A percentile compares a stretch with the other conserved stretches of the same genome.
Evolutionary conservation across 2,329 filamentous ascomycete species (phyloP).

Genomic region (Cercospora zeae-maydis): DNA sequence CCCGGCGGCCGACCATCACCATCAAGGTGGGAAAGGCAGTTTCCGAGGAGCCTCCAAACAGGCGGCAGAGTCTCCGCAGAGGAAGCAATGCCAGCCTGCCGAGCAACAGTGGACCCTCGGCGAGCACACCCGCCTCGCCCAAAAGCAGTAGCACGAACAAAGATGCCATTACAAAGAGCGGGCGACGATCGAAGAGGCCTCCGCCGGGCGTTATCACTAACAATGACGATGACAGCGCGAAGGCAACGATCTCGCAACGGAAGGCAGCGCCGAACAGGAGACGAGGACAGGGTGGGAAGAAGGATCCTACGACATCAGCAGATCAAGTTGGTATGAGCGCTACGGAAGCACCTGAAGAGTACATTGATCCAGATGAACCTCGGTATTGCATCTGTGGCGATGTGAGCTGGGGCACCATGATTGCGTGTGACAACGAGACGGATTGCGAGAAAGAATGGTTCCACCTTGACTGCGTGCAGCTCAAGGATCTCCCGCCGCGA

Average conservation of each 20-base stretch:
- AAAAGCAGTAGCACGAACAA: constrained; percentile 17
- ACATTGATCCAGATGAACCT: constrained; percentile 70
- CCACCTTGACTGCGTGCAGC: constrained; percentile 71
- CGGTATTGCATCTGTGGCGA: constrained; percentile 75
- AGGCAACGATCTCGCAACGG: constrained; percentile 67
- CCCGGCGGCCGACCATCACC: constrained; percentile 36
- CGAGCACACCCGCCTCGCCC: constrained; percentile 19
- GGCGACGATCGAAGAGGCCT: constrained; percentile 62
- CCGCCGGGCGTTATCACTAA: constrained; percentile 66
- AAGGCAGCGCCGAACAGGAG: constrained; percentile 68
- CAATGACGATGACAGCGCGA: constrained; percentile 53
- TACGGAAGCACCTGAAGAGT: constrained; percentile 32
- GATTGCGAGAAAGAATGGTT: constrained; percentile 83
- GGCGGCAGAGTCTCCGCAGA: constrained; percentile 42
- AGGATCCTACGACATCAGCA: constrained; percentile 17
- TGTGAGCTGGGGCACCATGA: constrained; percentile 79
- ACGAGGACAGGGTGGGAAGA: constrained; percentile 22
- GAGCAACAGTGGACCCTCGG: constrained; percentile 24
- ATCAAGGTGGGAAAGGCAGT: constrained; percentile 45
- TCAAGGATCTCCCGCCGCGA: constrained; percentile 64
- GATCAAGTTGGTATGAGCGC: constrained; percentile 13
- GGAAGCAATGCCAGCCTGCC: constrained; percentile 46
- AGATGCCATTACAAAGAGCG: constrained; percentile 22
- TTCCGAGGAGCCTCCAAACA: constrained; percentile 47
- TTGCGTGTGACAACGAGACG: constrained; percentile 74